Conservation (phyloP, 805 yeast species). For the Saccharomycopsis amapae region DNA sequence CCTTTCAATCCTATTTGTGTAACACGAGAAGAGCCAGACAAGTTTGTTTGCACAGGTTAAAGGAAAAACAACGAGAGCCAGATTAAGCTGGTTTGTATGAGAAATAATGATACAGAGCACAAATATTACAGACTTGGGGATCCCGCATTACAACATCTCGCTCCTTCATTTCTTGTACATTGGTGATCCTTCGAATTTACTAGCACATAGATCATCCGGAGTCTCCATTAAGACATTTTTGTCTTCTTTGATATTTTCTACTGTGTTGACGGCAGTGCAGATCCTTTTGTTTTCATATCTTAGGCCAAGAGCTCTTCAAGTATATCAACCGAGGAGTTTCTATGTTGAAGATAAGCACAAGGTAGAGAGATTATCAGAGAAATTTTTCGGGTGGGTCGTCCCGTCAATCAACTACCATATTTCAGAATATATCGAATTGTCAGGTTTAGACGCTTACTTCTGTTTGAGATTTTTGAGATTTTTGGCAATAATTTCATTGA, state of each 20-base stretch:
- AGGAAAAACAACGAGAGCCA: too few species aligned
- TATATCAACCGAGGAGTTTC: conserved; percentile 52
- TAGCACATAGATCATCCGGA: conserved; percentile 51
- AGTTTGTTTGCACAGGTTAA: too few species aligned
- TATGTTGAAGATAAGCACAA: conserved; percentile 36
- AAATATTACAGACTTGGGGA: background rate
- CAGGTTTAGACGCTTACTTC: conserved; percentile 72
- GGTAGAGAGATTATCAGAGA: conserved; percentile 26
- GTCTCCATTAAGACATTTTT: conserved; percentile 49
- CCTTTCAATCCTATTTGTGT: too few species aligned
- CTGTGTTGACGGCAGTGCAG: conserved; percentile 44
- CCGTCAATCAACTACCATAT: conserved; percentile 37
- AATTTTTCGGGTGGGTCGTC: conserved; percentile 50
- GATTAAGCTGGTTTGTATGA: too few species aligned
- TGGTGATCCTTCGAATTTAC: background rate
- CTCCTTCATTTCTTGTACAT: conserved; percentile 2
- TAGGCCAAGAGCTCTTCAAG: conserved; percentile 28
- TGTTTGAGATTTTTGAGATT: conserved; percentile 55
- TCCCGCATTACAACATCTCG: conserved; percentile 1
- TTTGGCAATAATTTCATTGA: conserved; percentile 42
- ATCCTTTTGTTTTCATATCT: conserved; percentile 31
- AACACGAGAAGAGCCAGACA: too few species aligned
- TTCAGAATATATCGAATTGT: conserved; percentile 34
- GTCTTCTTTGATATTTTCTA: conserved; percentile 48
- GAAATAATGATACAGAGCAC: too few species aligned